These are phyloP conservation scores for Acarospora socialis DNA, from an alignment of 2,329 filamentous ascomycete genomes.

Conservation along the genomic window DNA sequence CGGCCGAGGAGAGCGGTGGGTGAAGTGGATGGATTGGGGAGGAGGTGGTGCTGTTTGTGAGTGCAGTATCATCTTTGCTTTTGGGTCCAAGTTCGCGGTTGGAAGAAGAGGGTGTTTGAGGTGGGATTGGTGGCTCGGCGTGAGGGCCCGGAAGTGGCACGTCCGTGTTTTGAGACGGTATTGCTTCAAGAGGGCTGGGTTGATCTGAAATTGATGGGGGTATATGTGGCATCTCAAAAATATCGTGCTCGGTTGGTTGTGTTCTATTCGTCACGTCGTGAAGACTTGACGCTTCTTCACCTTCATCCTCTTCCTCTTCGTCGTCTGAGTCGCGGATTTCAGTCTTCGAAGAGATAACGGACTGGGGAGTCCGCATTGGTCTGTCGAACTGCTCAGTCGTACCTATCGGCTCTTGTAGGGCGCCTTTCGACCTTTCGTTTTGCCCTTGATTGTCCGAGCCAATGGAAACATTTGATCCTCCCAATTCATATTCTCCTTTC, in stretches of 20 bases:
- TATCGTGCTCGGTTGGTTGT: not conserved
- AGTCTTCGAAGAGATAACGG: not conserved
- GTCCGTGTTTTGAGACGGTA: too few relatives aligned
- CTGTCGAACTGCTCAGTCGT: not conserved
- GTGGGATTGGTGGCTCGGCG: too few relatives aligned
- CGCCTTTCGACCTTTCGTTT: not conserved
- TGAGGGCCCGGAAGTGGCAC: too few relatives aligned
- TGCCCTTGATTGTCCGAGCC: not conserved
- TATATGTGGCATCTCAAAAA: too few relatives aligned
- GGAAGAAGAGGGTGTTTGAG: too few relatives aligned
- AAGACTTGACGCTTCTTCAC: too few relatives aligned
- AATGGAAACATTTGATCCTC: not conserved
- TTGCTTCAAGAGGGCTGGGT: too few relatives aligned
- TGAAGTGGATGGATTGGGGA: not conserved
- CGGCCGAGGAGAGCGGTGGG: too few relatives aligned
- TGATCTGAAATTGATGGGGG: too few relatives aligned
- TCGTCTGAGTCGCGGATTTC: conserved; percentile 6
- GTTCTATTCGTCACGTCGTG: not conserved
- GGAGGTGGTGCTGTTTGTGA: too few relatives aligned
- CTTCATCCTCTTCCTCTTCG: conserved; percentile 1
- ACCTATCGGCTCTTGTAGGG: not conserved
- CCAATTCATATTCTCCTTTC: not conserved
- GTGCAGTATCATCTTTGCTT: too few relatives aligned
- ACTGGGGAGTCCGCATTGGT: not conserved
- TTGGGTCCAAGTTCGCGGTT: too few relatives aligned